Base-by-base conservation (phyloP, 106 monocot species). In the Narthecium ossifragum region DNA sequence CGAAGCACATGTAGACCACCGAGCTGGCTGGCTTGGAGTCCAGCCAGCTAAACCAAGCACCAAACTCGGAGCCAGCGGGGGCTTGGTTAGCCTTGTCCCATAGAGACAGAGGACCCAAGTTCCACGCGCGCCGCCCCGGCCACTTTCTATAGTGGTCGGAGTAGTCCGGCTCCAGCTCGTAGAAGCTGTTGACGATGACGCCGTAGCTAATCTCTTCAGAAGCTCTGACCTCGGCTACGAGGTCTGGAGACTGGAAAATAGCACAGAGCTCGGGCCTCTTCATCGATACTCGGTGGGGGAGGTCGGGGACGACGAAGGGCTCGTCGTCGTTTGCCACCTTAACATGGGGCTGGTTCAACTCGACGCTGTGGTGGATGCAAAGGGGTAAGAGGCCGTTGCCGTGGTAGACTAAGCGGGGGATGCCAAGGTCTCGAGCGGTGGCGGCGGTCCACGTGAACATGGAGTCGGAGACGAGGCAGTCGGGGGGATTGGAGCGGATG, bases 1-100 rank as follows among this genome's bases (percentile, higher is more conserved):
- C 46, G 29, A 61, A 61, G 18, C 61, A 46, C 25, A 61, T 24
- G 61, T 61, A 61, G 27, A 61, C 26, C 10, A 61, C 61, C 22
- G 61, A 61, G 15, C 46, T 18, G 26, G 26, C 47, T 8, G 29
- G 27, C 63, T 64, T 64, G 29, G 17, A 21, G 6, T 64, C 50
- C 11, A 64, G 51, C 63, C 63, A 64, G 1, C n/a, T 17, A 12
- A 61, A 17, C 36, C 26, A 61, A 4, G 11, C n/a, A 17, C n/a
- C 46, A 4, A 20, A 9, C 49, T 49, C 36, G 10, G 36, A 5
- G n/a, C 22, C 23, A 31, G 18, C 15, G 0, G 13, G 18, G 8
- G 12, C 43, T 43, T 13, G 12, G 18, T n/a, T 20, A 4, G 1
- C 38, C 12, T 34, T 25, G 25, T 31, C 4, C 24, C 23, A 7